phyloP scores from a whole-genome alignment of 192 early-diverging fungal species.

The Coemansia sp. region DNA sequence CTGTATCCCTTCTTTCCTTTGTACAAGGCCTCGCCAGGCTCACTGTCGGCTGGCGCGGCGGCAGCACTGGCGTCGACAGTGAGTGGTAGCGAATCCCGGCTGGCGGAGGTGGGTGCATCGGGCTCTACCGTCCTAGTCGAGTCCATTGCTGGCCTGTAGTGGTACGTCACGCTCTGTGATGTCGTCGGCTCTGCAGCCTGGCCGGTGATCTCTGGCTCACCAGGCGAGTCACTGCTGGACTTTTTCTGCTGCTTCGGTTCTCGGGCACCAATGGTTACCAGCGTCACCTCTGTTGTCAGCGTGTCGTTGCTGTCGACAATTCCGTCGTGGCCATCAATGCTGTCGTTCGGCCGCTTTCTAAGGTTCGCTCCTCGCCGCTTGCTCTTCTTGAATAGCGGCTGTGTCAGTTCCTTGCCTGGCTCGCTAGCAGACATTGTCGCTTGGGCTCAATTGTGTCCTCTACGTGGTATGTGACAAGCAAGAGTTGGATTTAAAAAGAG shows the following conservation, averaged over 20 bases:
- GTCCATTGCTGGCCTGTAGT: constrained; percentile 32
- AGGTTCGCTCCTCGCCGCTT: constrained; percentile 49
- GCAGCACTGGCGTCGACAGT: neutral
- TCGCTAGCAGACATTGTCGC: constrained; percentile 5
- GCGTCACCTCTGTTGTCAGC: constrained; percentile 12
- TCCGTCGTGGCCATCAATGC: constrained; percentile 7
- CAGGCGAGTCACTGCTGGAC: constrained; percentile 13
- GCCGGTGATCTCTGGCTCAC: constrained; percentile 25
- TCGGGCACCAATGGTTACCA: constrained; percentile 35
- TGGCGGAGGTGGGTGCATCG: constrained; percentile 28
- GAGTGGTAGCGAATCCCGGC: neutral
- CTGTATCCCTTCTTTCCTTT: constrained; percentile 68
- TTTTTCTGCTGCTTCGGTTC: constrained; percentile 50
- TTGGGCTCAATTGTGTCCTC: neutral
- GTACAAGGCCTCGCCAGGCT: constrained; percentile 56
- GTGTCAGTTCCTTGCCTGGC: neutral
- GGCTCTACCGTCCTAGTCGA: constrained; percentile 48
- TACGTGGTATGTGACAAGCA: neutral
- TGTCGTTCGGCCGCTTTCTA: constrained; percentile 37
- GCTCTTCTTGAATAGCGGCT: constrained; percentile 36
- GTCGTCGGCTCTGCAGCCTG: neutral
- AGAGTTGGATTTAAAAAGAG: no score
- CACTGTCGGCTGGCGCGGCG: constrained; percentile 27
- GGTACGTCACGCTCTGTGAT: constrained; percentile 11
- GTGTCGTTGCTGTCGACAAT: constrained; percentile 5